A percentile compares a stretch with the other conserved stretches of the same genome.
These are phyloP conservation scores for Hypomyces perniciosus DNA, from an alignment of 2,329 filamentous ascomycete genomes.

Conservation along the genomic window DNA sequence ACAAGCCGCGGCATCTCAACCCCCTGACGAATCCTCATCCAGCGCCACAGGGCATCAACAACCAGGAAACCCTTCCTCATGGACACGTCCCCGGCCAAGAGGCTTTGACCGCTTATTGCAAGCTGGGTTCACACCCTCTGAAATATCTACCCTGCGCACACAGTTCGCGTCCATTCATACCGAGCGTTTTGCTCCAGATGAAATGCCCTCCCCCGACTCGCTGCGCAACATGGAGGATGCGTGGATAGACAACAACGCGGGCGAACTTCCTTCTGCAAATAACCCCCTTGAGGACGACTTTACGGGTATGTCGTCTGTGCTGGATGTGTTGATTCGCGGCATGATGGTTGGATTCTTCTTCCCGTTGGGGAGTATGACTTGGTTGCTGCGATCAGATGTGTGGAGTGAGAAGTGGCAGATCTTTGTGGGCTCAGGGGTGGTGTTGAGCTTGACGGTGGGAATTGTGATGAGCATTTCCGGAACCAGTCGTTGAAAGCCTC, in stretches of 20 bases:
- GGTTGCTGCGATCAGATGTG: slow-evolving; percentile 79
- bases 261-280: slow-evolving; percentile 33
- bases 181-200: slow-evolving; percentile 77
- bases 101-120: slow-evolving; percentile 84
- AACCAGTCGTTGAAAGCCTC: background rate
- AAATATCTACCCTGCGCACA: slow-evolving; percentile 77
- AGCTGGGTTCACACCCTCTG: slow-evolving; percentile 74
- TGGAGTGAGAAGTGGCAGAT: slow-evolving; percentile 80
- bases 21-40: slow-evolving; percentile 36
- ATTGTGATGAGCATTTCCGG: slow-evolving; percentile 49
- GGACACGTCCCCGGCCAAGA: slow-evolving; percentile 38
- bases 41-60: slow-evolving; percentile 36
- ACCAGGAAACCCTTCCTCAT: slow-evolving; percentile 18
- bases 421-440: slow-evolving; percentile 77
- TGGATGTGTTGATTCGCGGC: slow-evolving; percentile 84
- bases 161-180: slow-evolving; percentile 86
- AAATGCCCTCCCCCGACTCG: slow-evolving; percentile 73
- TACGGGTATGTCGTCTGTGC: slow-evolving; percentile 45
- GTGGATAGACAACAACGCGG: slow-evolving; percentile 73
- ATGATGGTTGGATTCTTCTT: slow-evolving; percentile 93
- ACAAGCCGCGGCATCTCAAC: slow-evolving; percentile 38
- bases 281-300: slow-evolving; percentile 40
- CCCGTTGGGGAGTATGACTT: slow-evolving; percentile 78
- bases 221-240: slow-evolving; percentile 77
- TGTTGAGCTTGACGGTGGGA: slow-evolving; percentile 73